Percentiles rank a stretch among this genome's conserved stretches.
These are phyloP conservation scores for Barnettozyma siamensis DNA, from an alignment of 805 yeast genomes.

Conservation along the genomic window DNA sequence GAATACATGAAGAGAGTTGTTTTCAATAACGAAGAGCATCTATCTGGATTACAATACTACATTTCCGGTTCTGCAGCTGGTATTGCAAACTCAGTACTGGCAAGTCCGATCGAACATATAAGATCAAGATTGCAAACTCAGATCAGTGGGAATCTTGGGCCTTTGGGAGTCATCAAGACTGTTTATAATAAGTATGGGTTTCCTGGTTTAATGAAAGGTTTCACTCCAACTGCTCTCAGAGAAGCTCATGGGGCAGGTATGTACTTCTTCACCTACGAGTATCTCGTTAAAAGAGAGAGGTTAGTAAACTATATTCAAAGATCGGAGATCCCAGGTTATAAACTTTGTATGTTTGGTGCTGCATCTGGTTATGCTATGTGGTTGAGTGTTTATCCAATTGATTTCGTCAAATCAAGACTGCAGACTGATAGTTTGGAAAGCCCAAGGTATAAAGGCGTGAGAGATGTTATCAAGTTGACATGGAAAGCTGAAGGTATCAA, in stretches of 20 bases:
- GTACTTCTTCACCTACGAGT: conserved; percentile 88
- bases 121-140: conserved; percentile 93
- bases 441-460: conserved; percentile 54
- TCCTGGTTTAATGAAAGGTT: conserved; percentile 68
- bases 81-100: conserved; percentile 78
- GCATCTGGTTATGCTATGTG: conserved; percentile 86
- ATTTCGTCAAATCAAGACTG: conserved; percentile 83
- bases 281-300: conserved; percentile 65
- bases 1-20: conserved; percentile 88
- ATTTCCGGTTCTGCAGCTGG: conserved; percentile 90
- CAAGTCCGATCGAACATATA: conserved; percentile 92
- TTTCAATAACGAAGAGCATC: conserved; percentile 31
- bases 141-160: conserved; percentile 62
- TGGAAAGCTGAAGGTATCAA: conserved; percentile 53
- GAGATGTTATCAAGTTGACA: conserved; percentile 54
- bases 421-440: conserved; percentile 64
- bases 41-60: conserved; percentile 65
- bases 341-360: conserved; percentile 83
- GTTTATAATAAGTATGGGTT: conserved; percentile 50
- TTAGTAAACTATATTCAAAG: conserved; percentile 42
- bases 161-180: conserved; percentile 62
- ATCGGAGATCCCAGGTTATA: conserved; percentile 80
- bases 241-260: conserved; percentile 86
- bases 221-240: conserved; percentile 75
- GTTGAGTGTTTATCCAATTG: conserved; percentile 81